Conservation (phyloP, 495 filamentous ascomycete species). For the Mycothermus thermophilus region DNA sequence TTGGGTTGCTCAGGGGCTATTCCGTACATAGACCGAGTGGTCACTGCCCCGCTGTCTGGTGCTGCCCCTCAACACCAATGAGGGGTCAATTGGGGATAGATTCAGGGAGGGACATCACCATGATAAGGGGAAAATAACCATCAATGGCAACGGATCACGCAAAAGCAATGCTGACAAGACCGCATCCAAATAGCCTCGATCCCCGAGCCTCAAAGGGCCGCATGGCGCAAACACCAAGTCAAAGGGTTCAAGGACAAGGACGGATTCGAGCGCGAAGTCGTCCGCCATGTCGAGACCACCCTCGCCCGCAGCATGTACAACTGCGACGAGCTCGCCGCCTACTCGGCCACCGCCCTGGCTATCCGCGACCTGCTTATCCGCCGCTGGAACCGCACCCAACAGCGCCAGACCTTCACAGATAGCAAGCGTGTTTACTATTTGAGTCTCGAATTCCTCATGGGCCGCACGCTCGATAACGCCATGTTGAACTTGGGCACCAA, state of each 20-base stretch:
- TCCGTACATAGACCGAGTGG: too few species aligned
- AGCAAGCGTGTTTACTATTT: constrained; percentile 93
- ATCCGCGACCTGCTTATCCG: constrained; percentile 87
- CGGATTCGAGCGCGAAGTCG: constrained; percentile 58
- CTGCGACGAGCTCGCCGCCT: constrained; percentile 90
- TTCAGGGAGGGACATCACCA: too few species aligned
- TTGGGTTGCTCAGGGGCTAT: too few species aligned
- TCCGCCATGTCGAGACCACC: constrained; percentile 92
- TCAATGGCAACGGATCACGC: too few species aligned
- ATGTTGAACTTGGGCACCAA: constrained; percentile 93
- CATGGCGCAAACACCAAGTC: constrained; percentile 69
- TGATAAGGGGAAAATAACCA: too few species aligned
- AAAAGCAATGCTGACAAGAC: constrained; percentile 9
- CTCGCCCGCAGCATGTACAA: constrained; percentile 94
- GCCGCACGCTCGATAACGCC: constrained; percentile 88
- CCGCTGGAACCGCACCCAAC: constrained; percentile 95
- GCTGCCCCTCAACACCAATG: too few species aligned
- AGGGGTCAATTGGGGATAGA: too few species aligned
- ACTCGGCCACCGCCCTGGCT: constrained; percentile 77
- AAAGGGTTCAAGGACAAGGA: constrained; percentile 59
- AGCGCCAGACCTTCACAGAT: constrained; percentile 80
- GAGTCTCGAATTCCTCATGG: constrained; percentile 95
- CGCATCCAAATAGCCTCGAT: too few species aligned
- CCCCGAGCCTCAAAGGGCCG: constrained; percentile 74
- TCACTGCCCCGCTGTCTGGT: too few species aligned